phyloP scores from a whole-genome alignment of 257 asterid species.

The Solanum pinnatisectum region DNA sequence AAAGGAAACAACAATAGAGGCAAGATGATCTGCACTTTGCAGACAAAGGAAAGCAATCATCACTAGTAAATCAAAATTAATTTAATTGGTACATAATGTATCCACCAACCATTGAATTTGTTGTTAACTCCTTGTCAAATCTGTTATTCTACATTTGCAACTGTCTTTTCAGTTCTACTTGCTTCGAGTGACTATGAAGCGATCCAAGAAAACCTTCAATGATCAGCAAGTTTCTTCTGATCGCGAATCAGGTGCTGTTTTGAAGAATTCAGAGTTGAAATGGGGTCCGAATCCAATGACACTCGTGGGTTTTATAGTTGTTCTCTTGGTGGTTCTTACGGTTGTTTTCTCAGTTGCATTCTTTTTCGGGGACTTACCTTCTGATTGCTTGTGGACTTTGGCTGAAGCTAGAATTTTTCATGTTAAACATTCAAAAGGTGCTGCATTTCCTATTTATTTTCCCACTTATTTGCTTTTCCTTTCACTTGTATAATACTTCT shows the following conservation, averaged over 20 bases:
- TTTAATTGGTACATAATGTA: neutral
- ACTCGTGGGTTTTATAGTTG: constrained; percentile 27
- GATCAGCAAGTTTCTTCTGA: constrained; percentile 3
- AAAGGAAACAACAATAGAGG: neutral
- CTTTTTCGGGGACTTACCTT: constrained; percentile 34
- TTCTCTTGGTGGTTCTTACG: constrained; percentile 39
- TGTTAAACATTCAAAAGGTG: constrained; percentile 37
- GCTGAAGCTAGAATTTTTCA: constrained; percentile 34
- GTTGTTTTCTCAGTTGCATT: constrained; percentile 40
- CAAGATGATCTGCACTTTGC: neutral
- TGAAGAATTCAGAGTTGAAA: constrained; percentile 11
- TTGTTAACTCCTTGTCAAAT: neutral
- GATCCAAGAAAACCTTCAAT: constrained; percentile 18
- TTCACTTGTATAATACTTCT: neutral
- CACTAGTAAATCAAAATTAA: neutral
- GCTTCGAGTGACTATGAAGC: constrained; percentile 25
- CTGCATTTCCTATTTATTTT: neutral
- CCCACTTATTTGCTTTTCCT: neutral
- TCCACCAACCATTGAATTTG: neutral
- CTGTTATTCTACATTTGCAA: neutral
- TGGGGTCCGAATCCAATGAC: constrained; percentile 28
- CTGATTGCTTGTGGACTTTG: constrained; percentile 32
- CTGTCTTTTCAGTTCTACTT: neutral
- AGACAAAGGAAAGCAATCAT: neutral
- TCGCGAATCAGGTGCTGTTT: constrained; percentile 9